Evolutionary conservation across 495 filamentous ascomycete genomes (phyloP), one percentile per base, ranked within the genome.

Genomic region (Lophiotrema nucula): DNA sequence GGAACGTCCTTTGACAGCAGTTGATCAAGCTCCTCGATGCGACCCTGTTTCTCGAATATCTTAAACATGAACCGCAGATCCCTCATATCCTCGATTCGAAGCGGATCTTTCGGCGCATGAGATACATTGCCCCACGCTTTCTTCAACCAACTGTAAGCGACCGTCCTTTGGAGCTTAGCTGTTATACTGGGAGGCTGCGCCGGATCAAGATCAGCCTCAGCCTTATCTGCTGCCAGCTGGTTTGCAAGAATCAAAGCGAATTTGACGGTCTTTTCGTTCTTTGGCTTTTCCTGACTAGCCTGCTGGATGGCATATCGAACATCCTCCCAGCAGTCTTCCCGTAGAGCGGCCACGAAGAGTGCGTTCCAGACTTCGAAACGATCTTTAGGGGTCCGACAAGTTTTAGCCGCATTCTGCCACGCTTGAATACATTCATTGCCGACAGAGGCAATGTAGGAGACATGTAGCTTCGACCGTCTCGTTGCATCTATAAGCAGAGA

Each of bases 321-420:
- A 47, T 65, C 62, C 18, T 60, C 62, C 62, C 62, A 65, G 38
- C 62, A 65, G 15, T 56, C 51, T 23, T 53, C 50, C 24, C 24
- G 15, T 47, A 62, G 37, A 16, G 58, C 51, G 8, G 11, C 27
- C 1, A 37, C 24, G 21, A 56, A 62, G 8, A 56, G 33, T 15
- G 4, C 4, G n/a, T 49, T 54, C 50, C 49, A 60, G 21, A 54
- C 23, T 5, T 53, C 44, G 8, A 60, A 23, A 19, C 35, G 53
- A 13, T 49, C 49, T n/a, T 39, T 54, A 18, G 18, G n/a, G n/a
- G 21, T 47, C 24, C 15, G 19, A 21, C 51, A 47, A 3, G 26
- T 38, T 19, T 54, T 60, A 2, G 43, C 49, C 10, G 57, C 50
- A 43, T 54, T 43, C 21, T 48, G 28, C 57, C 57, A 60, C 2